Evolutionary conservation across 345 rosid species (phyloP).

Genomic region (Hibiscus mutabilis): DNA sequence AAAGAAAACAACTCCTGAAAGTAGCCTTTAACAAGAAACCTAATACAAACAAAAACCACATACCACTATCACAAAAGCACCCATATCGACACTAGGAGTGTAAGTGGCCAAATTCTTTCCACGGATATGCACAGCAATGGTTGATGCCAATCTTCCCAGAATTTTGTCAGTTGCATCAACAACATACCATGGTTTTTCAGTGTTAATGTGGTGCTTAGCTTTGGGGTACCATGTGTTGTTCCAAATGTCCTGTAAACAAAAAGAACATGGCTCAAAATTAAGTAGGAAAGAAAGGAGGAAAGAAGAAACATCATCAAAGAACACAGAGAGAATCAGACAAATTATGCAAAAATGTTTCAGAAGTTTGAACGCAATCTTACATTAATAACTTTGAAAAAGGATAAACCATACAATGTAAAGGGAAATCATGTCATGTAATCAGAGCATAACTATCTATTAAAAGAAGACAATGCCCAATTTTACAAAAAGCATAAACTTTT

Average conservation of each 20-base stretch:
- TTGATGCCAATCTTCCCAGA: conserved; percentile 84
- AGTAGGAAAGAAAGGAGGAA: not conserved
- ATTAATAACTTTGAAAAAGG: not conserved
- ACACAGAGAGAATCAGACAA: not conserved
- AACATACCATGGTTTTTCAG: conserved; percentile 76
- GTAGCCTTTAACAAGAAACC: not conserved
- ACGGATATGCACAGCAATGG: conserved; percentile 78
- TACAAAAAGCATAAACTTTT: not conserved
- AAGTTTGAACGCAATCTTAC: not conserved
- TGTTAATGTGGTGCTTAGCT: conserved; percentile 73
- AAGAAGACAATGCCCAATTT: not conserved
- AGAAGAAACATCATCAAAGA: not conserved
- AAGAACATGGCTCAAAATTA: not conserved
- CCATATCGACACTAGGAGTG: conserved; percentile 99
- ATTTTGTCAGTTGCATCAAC: conserved; percentile 91
- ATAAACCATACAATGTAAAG: not conserved
- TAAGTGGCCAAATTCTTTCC: conserved; percentile 84
- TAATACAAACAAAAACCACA: conserved; percentile 15
- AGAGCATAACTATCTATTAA: not conserved
- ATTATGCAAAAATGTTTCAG: not conserved
- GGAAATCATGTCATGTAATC: not conserved
- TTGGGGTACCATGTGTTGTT: conserved; percentile 97
- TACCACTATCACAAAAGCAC: conserved; percentile 97
- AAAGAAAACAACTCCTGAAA: not conserved
- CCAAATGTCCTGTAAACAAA: conserved; percentile 71